phyloP scores from a whole-genome alignment of 495 filamentous ascomycete species.

The Evernia prunastri region DNA sequence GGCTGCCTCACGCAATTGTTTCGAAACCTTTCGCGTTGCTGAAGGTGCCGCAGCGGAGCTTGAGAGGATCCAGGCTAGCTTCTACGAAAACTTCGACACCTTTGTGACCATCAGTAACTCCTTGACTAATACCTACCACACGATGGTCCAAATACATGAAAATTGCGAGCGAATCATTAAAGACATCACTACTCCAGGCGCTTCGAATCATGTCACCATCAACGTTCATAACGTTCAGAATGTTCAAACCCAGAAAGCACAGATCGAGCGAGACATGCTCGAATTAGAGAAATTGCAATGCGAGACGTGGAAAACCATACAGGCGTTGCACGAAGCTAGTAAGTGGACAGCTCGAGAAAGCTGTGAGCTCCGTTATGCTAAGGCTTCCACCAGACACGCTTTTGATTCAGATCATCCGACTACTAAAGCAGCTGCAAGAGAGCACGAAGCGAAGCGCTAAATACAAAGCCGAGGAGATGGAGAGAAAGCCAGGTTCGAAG shows the following conservation, averaged over 20 bases:
- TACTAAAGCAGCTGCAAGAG: neutral
- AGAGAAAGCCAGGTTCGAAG: neutral
- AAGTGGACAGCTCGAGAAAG: neutral
- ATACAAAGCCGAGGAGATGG: neutral
- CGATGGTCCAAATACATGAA: neutral
- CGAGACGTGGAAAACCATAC: neutral
- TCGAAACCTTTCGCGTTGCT: too few relatives aligned
- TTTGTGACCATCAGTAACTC: neutral
- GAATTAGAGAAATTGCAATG: neutral
- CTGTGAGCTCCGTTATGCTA: too few relatives aligned
- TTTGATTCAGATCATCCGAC: neutral
- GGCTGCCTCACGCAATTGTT: too few relatives aligned
- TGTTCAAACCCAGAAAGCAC: neutral
- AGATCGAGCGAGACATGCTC: neutral
- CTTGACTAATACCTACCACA: neutral
- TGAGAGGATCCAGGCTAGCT: neutral
- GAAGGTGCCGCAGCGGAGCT: neutral
- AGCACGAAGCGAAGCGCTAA: neutral
- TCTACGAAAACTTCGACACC: neutral
- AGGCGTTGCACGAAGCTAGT: neutral
- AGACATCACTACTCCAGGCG: neutral
- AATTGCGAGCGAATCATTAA: neutral
- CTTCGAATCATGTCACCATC: neutral
- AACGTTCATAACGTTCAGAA: neutral
- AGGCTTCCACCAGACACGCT: neutral